Evolutionary conservation across 2,329 filamentous ascomycete species (phyloP).

Genomic region (Mycocentrospora acerina): DNA sequence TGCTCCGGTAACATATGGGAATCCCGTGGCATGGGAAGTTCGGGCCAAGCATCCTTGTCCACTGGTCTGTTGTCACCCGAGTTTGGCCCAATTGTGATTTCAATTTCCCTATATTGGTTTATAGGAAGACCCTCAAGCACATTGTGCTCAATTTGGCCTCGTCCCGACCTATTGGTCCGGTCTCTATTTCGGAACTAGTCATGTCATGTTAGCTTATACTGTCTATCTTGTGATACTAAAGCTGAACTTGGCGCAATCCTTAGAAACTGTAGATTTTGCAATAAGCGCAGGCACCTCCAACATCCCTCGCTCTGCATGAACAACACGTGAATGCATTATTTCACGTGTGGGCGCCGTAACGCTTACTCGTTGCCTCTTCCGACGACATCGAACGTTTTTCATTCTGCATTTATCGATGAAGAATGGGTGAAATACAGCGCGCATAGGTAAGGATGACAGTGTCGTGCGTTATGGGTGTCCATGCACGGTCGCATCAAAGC

Average conservation of each 20-base stretch:
- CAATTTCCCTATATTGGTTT: conserved; percentile 80
- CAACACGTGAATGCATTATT: no score
- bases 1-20: conserved; percentile 74
- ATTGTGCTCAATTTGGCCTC: conserved; percentile 64
- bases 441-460: background rate
- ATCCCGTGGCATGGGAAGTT: conserved; percentile 87
- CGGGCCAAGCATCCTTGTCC: conserved; percentile 69
- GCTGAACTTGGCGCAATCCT: background rate
- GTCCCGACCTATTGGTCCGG: conserved; percentile 59
- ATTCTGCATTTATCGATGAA: no score
- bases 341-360: no score
- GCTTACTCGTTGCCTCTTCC: no score
- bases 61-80: conserved; percentile 62
- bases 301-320: no score
- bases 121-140: conserved; percentile 77
- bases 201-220: conserved; percentile 23
- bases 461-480: background rate
- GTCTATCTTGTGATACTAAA: background rate
- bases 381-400: no score
- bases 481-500: conserved; percentile 2
- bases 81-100: conserved; percentile 66
- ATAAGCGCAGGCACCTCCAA: no score
- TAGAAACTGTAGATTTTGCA: background rate
- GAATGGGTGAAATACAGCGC: background rate
- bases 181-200: conserved; percentile 58